Conservation (phyloP, 2,329 filamentous ascomycete genomes). For the Clarireedia homoeocarpa region DNA sequence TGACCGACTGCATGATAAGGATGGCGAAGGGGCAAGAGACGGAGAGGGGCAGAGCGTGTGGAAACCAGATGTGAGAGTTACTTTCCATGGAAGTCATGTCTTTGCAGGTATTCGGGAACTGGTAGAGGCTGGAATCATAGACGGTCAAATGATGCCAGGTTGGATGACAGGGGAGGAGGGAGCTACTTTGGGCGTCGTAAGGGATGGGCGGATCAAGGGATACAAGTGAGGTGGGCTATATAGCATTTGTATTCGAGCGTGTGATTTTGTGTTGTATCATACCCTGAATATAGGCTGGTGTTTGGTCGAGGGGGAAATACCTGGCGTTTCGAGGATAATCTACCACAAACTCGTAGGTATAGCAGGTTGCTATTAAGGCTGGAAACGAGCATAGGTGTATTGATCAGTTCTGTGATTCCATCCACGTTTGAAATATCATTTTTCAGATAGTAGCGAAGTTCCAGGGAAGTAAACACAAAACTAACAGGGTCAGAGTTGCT, state of each 20-base stretch:
- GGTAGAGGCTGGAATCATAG: slow-evolving; percentile 67
- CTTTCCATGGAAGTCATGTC: slow-evolving; percentile 68
- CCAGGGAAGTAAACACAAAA: too few species aligned
- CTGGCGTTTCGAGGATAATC: neutral
- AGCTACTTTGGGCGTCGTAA: slow-evolving; percentile 65
- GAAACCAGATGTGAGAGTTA: slow-evolving; percentile 55
- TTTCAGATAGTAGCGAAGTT: too few species aligned
- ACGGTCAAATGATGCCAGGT: slow-evolving; percentile 72
- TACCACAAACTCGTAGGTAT: too few species aligned
- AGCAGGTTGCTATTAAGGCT: too few species aligned
- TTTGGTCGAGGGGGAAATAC: neutral
- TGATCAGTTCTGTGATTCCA: too few species aligned
- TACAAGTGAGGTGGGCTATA: slow-evolving; percentile 45
- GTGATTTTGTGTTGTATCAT: neutral
- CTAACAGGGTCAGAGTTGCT: too few species aligned
- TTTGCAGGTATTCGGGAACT: slow-evolving; percentile 73
- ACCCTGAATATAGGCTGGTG: neutral
- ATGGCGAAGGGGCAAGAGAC: slow-evolving; percentile 20
- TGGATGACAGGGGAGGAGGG: slow-evolving; percentile 89
- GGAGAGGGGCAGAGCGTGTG: slow-evolving; percentile 30
- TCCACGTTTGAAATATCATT: too few species aligned
- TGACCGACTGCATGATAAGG: slow-evolving; percentile 23
- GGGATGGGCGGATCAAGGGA: slow-evolving; percentile 55
- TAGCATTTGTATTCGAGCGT: neutral
- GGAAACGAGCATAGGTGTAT: too few species aligned